Percentiles rank a stretch among this genome's conserved stretches.
Evolutionary conservation across 2,329 filamentous ascomycete species (phyloP).

Genomic region (Aspergillus texensis): DNA sequence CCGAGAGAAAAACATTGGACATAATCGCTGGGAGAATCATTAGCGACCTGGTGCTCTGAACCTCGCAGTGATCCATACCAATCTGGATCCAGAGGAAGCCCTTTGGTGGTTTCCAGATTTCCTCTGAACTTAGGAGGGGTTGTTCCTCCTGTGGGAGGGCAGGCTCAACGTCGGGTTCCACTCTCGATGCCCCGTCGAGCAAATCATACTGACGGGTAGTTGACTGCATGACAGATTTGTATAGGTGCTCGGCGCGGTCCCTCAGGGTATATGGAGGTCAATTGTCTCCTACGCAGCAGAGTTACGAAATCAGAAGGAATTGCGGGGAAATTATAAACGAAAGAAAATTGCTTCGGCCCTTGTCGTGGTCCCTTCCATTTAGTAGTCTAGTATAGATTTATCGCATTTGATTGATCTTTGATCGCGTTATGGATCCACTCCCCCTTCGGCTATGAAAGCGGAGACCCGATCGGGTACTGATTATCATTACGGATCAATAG

Average conservation of each 20-base stretch:
- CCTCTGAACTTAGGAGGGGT: slow-evolving; percentile 25
- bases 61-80: slow-evolving; percentile 33
- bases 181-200: not conserved
- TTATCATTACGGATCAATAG: not conserved
- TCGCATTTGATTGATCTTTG: not conserved
- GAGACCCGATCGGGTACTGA: not conserved
- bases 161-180: not conserved
- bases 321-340: not conserved
- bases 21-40: slow-evolving; percentile 55
- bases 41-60: not conserved
- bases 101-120: slow-evolving; percentile 51
- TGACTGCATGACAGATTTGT: not conserved
- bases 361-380: too few relatives aligned
- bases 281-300: not conserved
- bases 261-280: too few relatives aligned
- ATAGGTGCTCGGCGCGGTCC: not conserved
- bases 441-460: not conserved
- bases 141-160: slow-evolving; percentile 21
- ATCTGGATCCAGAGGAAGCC: slow-evolving; percentile 63
- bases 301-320: not conserved
- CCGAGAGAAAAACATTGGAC: slow-evolving; percentile 66
- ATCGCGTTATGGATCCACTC: slow-evolving; percentile 2
- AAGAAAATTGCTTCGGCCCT: not conserved
- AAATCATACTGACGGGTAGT: not conserved
- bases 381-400: not conserved